Evolutionary conservation across 202 grass and related monocot genomes (phyloP), one percentile per base, ranked within the genome.

Genomic region (Eragrostis tef): DNA sequence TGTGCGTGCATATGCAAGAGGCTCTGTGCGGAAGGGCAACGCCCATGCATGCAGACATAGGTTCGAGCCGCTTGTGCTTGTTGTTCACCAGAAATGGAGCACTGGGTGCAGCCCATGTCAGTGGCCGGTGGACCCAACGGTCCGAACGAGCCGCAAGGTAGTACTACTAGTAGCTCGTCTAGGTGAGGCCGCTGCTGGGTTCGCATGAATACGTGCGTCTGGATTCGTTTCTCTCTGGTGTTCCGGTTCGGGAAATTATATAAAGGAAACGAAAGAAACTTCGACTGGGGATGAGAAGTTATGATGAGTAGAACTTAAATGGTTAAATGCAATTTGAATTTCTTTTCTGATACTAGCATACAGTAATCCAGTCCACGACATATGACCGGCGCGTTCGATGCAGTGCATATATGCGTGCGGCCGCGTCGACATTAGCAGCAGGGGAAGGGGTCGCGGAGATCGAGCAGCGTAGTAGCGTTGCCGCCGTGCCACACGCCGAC

Each of bases 51-150:
- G 83, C 66, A 49, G 6, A 39, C 34, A 39, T 39, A 39, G 34
- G 34, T 39, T 39, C 19, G 26, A 87, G 71, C 68, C 61, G 46
- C 61, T 84, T 88, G 86, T 79, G 75, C 22, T 88, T 88, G 81
- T 84, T 80, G 61, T 84, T 84, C 76, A 69, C 86, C 70, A 70
- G 65, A 76, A 88, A 88, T 49, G 81, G 87, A 64, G 74, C 81
- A 72, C 75, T 83, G 86, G 66, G 70, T 14, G 74, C 86, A 45
- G 71, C 80, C 80, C 86, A 83, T 88, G 86, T 75, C 86, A 79
- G 86, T 25, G 77, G n/a, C 70, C 29, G 7, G 22, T 84, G 81
- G 86, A 62, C 75, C 75, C 75, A 66, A 1, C 75, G 53, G 31
- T 75, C 86, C 52, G 24, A 75, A 84, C n/a, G 45, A 71, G 48